Evolutionary conservation across 441 rosid species (phyloP).

Genomic region (Euphorbia corollata): DNA sequence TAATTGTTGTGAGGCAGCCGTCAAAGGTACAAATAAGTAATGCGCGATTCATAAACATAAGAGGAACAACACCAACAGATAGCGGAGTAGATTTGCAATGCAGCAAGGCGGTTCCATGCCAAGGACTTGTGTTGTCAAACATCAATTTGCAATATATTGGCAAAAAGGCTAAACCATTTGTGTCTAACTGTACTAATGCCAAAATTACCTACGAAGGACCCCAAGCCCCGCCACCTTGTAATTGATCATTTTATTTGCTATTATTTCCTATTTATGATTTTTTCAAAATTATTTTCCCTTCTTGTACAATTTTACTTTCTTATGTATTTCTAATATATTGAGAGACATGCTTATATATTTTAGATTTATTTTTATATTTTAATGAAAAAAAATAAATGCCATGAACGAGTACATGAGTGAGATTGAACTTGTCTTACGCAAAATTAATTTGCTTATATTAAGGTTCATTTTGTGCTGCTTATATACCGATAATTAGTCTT

Average conservation of each 20-base stretch:
- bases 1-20: constrained; percentile 23
- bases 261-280: not conserved
- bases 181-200: constrained; percentile 33
- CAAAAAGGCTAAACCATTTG: constrained; percentile 17
- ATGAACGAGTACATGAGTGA: no score
- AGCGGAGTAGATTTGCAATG: constrained; percentile 38
- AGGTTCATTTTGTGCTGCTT: no score
- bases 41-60: constrained; percentile 37
- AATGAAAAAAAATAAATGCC: no score
- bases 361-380: no score
- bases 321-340: no score
- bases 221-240: constrained; percentile 47
- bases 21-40: constrained; percentile 46
- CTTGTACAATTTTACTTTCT: not conserved
- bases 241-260: constrained; percentile 5
- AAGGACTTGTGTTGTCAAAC: constrained; percentile 26
- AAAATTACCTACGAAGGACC: constrained; percentile 24
- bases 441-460: no score
- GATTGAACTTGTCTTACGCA: no score
- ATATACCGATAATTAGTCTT: no score
- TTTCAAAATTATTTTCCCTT: no score
- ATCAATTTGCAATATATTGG: constrained; percentile 39
- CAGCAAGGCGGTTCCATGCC: constrained; percentile 45
- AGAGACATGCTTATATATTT: no score
- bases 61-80: constrained; percentile 41